phyloP scores from a whole-genome alignment of 805 yeast genomes.

The Diddensiella transvaalensis region DNA sequence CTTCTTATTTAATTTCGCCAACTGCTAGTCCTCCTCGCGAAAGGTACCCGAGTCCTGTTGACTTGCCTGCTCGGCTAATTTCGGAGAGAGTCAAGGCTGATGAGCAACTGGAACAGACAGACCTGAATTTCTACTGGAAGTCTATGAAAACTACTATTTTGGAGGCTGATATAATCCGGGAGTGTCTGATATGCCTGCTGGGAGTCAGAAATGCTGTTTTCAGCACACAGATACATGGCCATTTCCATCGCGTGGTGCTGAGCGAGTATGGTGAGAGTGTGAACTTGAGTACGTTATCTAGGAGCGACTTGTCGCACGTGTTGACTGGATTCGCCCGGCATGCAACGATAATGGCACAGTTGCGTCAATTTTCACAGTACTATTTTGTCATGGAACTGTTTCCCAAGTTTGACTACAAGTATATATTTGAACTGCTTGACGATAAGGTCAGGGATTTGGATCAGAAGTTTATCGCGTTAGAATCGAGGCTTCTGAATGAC shows the following conservation, averaged over 20 bases:
- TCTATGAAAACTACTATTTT: neutral
- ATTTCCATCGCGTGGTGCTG: neutral
- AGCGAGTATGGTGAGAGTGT: neutral
- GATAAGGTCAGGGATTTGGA: constrained; percentile 6
- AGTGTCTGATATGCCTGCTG: constrained; percentile 13
- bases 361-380: constrained; percentile 13
- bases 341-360: constrained; percentile 8
- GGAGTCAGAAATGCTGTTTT: constrained; percentile 14
- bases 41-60: neutral
- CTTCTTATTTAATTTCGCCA: neutral
- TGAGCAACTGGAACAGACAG: neutral
- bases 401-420: constrained; percentile 13
- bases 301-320: constrained; percentile 1
- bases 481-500: constrained; percentile 7
- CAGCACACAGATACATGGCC: neutral
- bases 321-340: constrained; percentile 6
- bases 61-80: neutral
- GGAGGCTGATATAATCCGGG: constrained; percentile 20
- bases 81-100: neutral
- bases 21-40: constrained; percentile 1
- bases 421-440: constrained; percentile 14
- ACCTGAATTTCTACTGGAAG: neutral
- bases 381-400: constrained; percentile 9
- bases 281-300: neutral
- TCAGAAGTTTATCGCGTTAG: constrained; percentile 7